phyloP scores from a whole-genome alignment of 139 green algal genomes.

The Chlorella ohadii region DNA sequence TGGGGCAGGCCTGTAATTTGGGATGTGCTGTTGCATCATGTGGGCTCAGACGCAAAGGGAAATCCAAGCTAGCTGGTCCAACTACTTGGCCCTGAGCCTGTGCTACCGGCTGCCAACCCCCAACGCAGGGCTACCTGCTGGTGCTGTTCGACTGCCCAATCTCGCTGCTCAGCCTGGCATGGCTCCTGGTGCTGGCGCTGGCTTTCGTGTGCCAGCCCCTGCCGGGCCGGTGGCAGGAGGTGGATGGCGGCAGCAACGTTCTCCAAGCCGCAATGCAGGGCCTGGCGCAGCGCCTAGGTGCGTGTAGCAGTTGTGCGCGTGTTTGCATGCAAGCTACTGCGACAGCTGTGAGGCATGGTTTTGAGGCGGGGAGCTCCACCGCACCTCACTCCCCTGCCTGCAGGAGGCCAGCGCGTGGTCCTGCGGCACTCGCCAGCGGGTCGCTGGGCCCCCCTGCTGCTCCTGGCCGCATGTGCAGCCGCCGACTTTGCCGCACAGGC shows the following conservation, averaged over 20 bases:
- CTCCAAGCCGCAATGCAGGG: background rate
- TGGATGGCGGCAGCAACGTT: background rate
- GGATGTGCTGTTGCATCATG: too few species aligned
- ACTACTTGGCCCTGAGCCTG: too few species aligned
- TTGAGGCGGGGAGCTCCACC: too few species aligned
- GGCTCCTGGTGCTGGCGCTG: conserved; percentile 35
- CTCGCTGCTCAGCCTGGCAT: conserved; percentile 45
- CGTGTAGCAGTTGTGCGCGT: background rate
- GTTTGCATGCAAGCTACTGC: too few species aligned
- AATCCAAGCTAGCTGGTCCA: too few species aligned
- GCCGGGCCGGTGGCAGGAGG: conserved; percentile 4
- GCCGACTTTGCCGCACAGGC: conserved; percentile 41
- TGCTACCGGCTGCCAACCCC: too few species aligned
- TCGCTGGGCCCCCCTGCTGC: conserved; percentile 38
- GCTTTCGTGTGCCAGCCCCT: conserved; percentile 31
- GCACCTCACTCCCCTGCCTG: too few species aligned
- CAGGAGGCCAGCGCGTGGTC: background rate
- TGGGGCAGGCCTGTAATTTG: background rate
- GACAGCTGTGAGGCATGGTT: background rate
- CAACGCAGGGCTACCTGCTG: conserved; percentile 50
- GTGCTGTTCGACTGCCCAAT: conserved; percentile 34
- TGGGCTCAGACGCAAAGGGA: too few species aligned
- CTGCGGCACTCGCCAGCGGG: background rate
- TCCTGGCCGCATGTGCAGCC: conserved; percentile 36
- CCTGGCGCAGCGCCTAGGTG: background rate